Evolutionary conservation across 2,329 filamentous ascomycete genomes (phyloP), one percentile per base, ranked within the genome.

Genomic region (Alternaria longipes): DNA sequence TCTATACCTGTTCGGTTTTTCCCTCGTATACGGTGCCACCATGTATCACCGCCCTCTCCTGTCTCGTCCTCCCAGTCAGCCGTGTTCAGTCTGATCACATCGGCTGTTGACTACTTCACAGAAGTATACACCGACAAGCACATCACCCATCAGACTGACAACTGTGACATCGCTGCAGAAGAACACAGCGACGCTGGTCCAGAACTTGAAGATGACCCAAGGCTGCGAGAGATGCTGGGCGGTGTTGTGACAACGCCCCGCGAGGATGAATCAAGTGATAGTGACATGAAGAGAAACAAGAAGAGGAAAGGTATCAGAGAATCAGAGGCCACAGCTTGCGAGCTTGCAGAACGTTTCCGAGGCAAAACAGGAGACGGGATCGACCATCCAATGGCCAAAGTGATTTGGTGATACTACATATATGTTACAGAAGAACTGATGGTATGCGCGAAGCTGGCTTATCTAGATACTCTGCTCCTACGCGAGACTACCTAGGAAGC

Each of bases 291-390:
- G 28, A 47, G 50, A n/a, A 49, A 8, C 7, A 56, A 45, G 47
- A 66, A 66, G 38, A 56, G 59, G 8, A 55, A 56, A 32, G 45
- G 61, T n/a, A 62, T 66, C 42, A 24, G 34, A 16, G 40, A 42
- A 41, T 47, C 54, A 18, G 32, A 40, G 18, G 36, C n/a, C 26
- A 46, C 12, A 20, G 41, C 36, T 36, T 45, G 14, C 28, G 41
- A 54, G 6, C 24, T 63, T 54, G 22, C 38, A 34, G 49, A 60
- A 40, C 50, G 38, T 16, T 45, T 47, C 58, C 36, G 22, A 24
- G 41, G 52, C 4, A 47, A 51, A 40, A 40, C 44, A 30, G 49
- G 47, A 32, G 49, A 60, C 18, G 36, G 44, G 34, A n/a, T 44
- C 14, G 46, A 60, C 18, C 41, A 22, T 40, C 34, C 26, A 28